A percentile compares a stretch with the other conserved stretches of the same genome.
These are phyloP conservation scores for Chionographis japonica DNA, from an alignment of 106 monocot species.

Conservation along the genomic window DNA sequence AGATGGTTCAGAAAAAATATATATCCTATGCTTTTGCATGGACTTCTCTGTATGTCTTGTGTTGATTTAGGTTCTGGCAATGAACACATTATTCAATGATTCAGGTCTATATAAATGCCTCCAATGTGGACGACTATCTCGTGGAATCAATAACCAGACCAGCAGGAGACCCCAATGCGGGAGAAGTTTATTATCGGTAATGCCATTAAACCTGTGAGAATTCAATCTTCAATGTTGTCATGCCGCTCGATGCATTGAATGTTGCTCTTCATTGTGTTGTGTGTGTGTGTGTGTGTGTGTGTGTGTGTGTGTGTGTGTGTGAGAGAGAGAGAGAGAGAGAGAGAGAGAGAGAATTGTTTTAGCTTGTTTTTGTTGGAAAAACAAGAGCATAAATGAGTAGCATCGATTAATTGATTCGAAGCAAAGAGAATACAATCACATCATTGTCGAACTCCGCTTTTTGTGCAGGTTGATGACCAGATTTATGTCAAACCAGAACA, in stretches of 20 bases:
- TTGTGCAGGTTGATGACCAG: conserved; percentile 73
- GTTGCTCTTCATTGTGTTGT: too few species aligned
- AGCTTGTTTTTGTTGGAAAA: too few species aligned
- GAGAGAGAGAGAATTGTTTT: too few species aligned
- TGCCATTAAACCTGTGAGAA: not conserved
- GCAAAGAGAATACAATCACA: not conserved
- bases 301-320: too few species aligned
- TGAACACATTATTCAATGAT: not conserved
- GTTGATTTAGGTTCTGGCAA: not conserved
- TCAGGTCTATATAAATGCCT: conserved; percentile 78
- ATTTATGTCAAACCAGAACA: conserved; percentile 84
- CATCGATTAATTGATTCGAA: not conserved
- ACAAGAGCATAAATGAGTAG: not conserved
- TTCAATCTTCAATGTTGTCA: not conserved
- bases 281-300: too few species aligned
- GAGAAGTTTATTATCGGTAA: conserved; percentile 94
- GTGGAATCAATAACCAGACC: conserved; percentile 81
- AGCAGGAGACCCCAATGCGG: conserved; percentile 76
- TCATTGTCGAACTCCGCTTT: not conserved
- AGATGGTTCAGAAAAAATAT: too few species aligned
- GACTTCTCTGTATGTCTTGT: too few species aligned
- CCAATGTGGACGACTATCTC: conserved; percentile 94
- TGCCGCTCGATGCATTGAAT: too few species aligned
- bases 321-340: too few species aligned
- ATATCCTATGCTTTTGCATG: too few species aligned